phyloP scores from a whole-genome alignment of 768 basidiomycete genomes.

The Rhodotorula graminis region DNA sequence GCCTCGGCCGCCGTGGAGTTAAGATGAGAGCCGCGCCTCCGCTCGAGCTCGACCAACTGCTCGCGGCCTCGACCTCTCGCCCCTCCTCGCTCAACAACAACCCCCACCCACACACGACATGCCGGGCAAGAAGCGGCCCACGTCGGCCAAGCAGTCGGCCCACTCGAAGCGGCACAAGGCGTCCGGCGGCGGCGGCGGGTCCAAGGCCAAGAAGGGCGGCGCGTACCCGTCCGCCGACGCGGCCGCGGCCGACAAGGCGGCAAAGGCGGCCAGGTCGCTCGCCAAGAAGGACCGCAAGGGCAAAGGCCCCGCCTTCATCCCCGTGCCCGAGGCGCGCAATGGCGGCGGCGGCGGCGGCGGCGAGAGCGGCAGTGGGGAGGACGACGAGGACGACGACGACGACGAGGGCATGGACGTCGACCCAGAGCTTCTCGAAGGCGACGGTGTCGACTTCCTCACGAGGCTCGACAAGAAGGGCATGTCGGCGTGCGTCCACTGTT shows the following conservation, averaged over 20 bases:
- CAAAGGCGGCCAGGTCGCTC: not conserved
- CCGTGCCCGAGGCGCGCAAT: not conserved
- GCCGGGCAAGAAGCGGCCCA: conserved; percentile 30
- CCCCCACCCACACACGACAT: not conserved
- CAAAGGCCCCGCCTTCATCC: conserved; percentile 32
- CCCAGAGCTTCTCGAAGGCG: conserved; percentile 56
- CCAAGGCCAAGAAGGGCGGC: not conserved
- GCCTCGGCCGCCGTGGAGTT: not conserved
- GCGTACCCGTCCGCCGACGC: not conserved
- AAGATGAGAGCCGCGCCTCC: not conserved
- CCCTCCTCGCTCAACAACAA: not conserved
- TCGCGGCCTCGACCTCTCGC: no score
- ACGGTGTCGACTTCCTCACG: conserved; percentile 56
- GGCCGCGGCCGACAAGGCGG: not conserved
- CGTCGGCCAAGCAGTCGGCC: conserved; percentile 9
- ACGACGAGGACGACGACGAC: conserved; percentile 46
- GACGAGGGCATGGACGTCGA: conserved; percentile 64
- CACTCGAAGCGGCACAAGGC: conserved; percentile 35
- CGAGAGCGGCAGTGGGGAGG: not conserved
- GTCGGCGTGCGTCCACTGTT: conserved; percentile 57
- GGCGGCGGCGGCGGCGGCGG: not conserved
- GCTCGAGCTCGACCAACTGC: not conserved
- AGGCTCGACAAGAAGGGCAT: conserved; percentile 73
- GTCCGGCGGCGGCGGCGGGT: not conserved
- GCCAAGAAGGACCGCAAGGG: conserved; percentile 39